Evolutionary conservation across 805 yeast species (phyloP).

Genomic region (Komagataella phaffii): DNA sequence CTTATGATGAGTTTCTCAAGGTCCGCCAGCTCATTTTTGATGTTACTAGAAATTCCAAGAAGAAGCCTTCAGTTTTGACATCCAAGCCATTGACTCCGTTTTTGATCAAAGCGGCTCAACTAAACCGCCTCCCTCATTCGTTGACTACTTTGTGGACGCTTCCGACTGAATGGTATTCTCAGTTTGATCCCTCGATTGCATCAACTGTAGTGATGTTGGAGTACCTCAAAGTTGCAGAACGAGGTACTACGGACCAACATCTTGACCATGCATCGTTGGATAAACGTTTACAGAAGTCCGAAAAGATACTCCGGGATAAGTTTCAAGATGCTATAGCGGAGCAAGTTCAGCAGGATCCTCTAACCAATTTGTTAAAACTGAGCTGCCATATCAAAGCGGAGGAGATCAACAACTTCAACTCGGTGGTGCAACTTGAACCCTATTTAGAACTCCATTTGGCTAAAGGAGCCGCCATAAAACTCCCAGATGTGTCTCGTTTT

Average conservation of each 20-base stretch:
- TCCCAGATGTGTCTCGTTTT: neutral
- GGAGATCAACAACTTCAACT: neutral
- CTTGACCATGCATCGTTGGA: neutral
- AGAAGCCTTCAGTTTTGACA: neutral
- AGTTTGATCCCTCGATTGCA: neutral
- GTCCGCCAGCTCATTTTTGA: neutral
- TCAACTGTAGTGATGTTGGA: neutral
- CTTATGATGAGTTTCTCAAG: constrained; percentile 5
- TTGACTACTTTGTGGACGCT: constrained; percentile 1
- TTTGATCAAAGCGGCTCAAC: constrained; percentile 1
- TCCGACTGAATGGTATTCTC: neutral
- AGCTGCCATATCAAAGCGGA: neutral
- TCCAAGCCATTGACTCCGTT: neutral
- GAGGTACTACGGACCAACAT: neutral
- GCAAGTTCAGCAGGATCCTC: neutral
- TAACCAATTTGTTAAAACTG: neutral
- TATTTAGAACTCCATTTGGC: neutral
- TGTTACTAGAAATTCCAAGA: neutral
- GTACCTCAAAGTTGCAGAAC: neutral
- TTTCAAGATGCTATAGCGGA: neutral
- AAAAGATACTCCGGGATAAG: neutral
- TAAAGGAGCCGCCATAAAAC: neutral
- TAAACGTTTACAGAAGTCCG: neutral
- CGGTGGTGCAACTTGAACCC: neutral
- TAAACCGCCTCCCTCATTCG: constrained; percentile 1